Conservation (phyloP, 140 eudicot species). For the Anethum foeniculum region DNA sequence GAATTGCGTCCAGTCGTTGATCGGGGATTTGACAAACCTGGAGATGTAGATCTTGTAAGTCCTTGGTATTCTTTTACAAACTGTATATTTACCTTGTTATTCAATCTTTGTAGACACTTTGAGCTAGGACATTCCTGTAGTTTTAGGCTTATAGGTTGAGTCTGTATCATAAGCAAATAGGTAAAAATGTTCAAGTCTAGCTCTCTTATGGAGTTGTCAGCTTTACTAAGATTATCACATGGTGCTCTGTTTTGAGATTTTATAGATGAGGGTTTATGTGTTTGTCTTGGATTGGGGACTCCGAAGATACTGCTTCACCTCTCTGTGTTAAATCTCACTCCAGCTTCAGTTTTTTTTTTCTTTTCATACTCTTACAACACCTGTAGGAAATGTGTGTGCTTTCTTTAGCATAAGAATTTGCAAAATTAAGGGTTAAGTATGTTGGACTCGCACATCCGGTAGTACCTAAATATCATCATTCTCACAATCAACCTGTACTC, state of each 20-base stretch:
- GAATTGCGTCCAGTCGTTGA: constrained; percentile 65
- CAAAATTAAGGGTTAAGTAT: not conserved
- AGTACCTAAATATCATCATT: not conserved
- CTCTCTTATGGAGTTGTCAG: not conserved
- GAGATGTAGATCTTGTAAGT: constrained; percentile 82
- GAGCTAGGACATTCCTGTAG: not conserved
- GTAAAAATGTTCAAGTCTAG: not conserved
- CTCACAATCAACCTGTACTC: not conserved
- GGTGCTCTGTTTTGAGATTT: not conserved
- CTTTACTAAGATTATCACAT: not conserved
- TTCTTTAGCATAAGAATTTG: not conserved
- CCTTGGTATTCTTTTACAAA: not conserved
- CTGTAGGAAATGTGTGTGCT: not conserved
- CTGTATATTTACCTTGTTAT: not conserved
- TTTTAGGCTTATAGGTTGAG: not conserved
- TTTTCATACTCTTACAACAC: not conserved
- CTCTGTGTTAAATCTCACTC: not conserved
- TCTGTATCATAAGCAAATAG: not conserved
- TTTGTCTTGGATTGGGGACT: not conserved
- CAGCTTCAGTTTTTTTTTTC: not conserved
- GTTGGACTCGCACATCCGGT: not conserved
- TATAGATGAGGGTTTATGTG: not conserved
- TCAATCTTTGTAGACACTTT: not conserved
- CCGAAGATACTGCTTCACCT: not conserved
- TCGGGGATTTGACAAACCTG: constrained; percentile 68